Percentiles rank a stretch among this genome's conserved stretches.
These are phyloP conservation scores for Aspergillus unguis DNA, from an alignment of 2,329 filamentous ascomycete genomes.

Conservation along the genomic window DNA sequence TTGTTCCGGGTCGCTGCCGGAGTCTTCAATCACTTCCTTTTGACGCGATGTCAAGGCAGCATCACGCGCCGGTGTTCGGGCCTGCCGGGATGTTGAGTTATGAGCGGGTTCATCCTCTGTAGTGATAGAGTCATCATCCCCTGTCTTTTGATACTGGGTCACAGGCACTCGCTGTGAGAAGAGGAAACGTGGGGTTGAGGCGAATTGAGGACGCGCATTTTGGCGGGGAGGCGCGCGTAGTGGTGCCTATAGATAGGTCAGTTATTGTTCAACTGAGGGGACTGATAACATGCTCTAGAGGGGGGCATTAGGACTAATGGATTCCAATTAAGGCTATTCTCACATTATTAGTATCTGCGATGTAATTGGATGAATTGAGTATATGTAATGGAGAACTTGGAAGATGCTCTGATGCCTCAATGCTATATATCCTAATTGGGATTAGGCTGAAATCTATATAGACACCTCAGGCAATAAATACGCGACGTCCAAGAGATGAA, in stretches of 20 bases:
- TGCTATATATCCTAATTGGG: too few relatives aligned
- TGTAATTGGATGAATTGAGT: background rate
- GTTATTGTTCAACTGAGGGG: background rate
- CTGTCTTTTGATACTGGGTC: constrained; percentile 3
- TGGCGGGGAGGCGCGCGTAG: constrained; percentile 28
- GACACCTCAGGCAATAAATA: too few relatives aligned
- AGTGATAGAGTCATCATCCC: constrained; percentile 17
- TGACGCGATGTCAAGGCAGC: background rate
- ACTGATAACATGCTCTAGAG: constrained; percentile 10
- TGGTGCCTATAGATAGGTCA: constrained; percentile 21
- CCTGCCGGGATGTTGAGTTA: background rate
- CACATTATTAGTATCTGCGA: background rate
- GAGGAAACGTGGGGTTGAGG: constrained; percentile 32
- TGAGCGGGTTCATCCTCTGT: background rate
- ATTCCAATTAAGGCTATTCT: background rate
- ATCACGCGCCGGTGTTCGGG: background rate
- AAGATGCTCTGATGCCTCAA: too few relatives aligned
- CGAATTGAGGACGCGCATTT: constrained; percentile 30
- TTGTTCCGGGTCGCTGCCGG: constrained; percentile 14
- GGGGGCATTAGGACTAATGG: constrained; percentile 16
- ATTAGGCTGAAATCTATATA: too few relatives aligned
- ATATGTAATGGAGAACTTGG: background rate
- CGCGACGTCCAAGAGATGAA: too few relatives aligned
- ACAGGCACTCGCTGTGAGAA: constrained; percentile 24
- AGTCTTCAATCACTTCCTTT: constrained; percentile 28